phyloP scores from a whole-genome alignment of 2,329 filamentous ascomycete species.

The Emmonsiellopsis sp. region DNA sequence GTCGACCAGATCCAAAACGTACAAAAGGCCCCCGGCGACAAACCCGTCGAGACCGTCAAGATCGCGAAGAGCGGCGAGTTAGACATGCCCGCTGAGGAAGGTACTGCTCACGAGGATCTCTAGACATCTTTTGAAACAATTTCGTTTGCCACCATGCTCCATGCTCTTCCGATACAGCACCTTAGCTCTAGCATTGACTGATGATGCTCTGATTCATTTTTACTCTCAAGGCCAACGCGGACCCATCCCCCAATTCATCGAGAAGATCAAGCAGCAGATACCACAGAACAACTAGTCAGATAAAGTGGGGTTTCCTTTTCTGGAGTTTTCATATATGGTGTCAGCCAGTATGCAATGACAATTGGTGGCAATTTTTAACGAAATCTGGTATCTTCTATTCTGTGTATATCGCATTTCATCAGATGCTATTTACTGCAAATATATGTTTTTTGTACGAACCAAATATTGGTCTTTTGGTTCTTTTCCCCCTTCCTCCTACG shows the following conservation, averaged over 20 bases:
- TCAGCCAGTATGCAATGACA: neutral
- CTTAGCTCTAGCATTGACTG: too few relatives aligned
- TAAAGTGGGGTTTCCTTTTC: neutral
- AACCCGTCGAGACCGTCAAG: conserved; percentile 50
- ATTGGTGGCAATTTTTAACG: neutral
- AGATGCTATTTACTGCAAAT: neutral
- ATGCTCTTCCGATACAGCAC: too few relatives aligned
- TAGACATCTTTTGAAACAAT: conserved; percentile 30
- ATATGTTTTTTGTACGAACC: neutral
- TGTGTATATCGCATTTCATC: neutral
- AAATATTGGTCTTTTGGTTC: neutral
- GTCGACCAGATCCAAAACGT: conserved; percentile 58
- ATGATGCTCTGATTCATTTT: conserved; percentile 1
- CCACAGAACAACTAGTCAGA: neutral
- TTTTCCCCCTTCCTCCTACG: neutral
- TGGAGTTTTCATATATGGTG: neutral
- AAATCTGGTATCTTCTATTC: neutral
- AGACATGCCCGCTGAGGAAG: conserved; percentile 47
- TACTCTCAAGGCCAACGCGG: neutral
- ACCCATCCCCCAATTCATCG: neutral
- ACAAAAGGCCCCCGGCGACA: conserved; percentile 47
- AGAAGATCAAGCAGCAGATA: neutral
- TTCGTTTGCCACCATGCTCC: neutral
- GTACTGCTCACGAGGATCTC: conserved; percentile 55
- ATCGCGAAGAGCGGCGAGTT: conserved; percentile 59